Evolutionary conservation across 768 basidiomycete genomes (phyloP), one percentile per base, ranked within the genome.

Genomic region (Fomitopsis pulvina): DNA sequence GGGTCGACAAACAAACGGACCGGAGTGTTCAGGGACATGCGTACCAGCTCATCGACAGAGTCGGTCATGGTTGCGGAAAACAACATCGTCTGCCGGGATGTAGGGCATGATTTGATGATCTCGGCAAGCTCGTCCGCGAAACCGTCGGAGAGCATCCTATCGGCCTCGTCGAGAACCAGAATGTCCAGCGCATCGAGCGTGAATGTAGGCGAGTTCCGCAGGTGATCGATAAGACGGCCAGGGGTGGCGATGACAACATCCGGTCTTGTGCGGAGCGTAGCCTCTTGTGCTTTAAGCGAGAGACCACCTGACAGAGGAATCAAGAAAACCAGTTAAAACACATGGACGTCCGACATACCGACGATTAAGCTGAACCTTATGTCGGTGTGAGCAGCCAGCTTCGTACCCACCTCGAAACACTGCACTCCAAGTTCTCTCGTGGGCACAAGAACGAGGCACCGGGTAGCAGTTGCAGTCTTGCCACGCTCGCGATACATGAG

Each of bases 61-160:
- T 99, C 96, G 3, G 94, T 97, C 88, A 98, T 98, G 1, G 96
- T 99, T 2, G 96, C 96, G 0, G 93, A 96, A 69, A 99, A 99
- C 30, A 99, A 76, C 92, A 99, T 95, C 3, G 96, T 98, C 65
- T 98, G 96, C 30, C 96, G 80, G 22, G 87, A 86, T 20, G 68
- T 67, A 1, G 93, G 93, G 63, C 93, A 96, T 16, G 88, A 79
- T 59, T 84, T 85, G 68, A 98, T 83, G 59, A 99, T 96, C 68
- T 99, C 96, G 16, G 80, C 72, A 28, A 99, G 74, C 66, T 98
- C 96, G 64, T 94, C 96, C 6, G 87, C 82, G 70, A 98, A 99
- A 24, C 94, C 96, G 66, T 93, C 89, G 1, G 81, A 85, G 28
- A 99, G 80, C 91, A 99, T 98, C 47, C 96, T 79, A 66, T 99